These are phyloP conservation scores for Rhododendron mucronatum DNA, from an alignment of 148 eudicot genomes.

Conservation along the genomic window DNA sequence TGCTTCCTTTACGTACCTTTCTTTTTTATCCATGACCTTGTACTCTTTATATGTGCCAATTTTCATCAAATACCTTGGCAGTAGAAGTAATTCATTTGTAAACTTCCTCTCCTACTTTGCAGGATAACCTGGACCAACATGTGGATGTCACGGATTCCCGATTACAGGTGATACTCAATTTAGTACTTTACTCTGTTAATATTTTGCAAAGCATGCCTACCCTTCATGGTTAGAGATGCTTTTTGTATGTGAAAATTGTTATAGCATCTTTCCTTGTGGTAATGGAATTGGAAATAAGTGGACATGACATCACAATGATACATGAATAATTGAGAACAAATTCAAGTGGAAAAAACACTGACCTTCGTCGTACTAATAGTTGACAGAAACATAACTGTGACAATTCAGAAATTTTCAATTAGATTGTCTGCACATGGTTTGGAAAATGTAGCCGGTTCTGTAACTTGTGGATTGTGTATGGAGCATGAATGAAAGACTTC, in stretches of 20 bases:
- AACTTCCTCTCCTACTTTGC: slow-evolving; percentile 13
- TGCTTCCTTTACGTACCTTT: not conserved
- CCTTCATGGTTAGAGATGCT: not conserved
- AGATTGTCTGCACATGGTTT: not conserved
- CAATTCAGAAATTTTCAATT: not conserved
- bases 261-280: not conserved
- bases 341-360: not conserved
- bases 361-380: not conserved
- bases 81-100: not conserved
- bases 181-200: not conserved
- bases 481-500: not conserved
- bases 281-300: not conserved
- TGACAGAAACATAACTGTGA: not conserved
- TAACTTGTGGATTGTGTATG: not conserved
- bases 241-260: not conserved
- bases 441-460: not conserved
- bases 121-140: slow-evolving; percentile 79
- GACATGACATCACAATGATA: not conserved
- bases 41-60: not conserved
- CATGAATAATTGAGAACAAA: not conserved
- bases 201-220: not conserved
- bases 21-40: not conserved
- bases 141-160: slow-evolving; percentile 75
- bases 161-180: slow-evolving; percentile 51
- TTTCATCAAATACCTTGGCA: not conserved